Evolutionary conservation across 345 rosid species (phyloP), one percentile per base, ranked within the genome.

Genomic region (Aurinia saxatilis): DNA sequence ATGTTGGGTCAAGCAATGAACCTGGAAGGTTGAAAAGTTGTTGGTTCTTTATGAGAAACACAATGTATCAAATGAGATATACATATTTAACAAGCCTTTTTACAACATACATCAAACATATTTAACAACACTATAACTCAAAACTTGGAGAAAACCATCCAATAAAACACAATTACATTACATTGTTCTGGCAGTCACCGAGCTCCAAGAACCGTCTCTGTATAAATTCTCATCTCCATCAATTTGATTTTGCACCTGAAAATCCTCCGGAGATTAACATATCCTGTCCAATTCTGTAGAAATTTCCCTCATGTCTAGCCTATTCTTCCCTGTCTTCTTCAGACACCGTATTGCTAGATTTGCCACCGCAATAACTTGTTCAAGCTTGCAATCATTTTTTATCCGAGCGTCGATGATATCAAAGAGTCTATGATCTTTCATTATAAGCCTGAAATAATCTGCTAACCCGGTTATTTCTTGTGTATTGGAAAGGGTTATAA

Each of bases 291-390:
- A 23, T 8, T 34, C 14, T 38, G 36, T 23, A 1, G 60, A 39
- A 54, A 76, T 73, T 42, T 80, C 35, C 35, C 70, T 73, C 79
- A 78, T 75, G n/a, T 70, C 30, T 13, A 78, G 77, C 25, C 74
- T 67, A 13, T 42, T 16, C 14, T 66, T 66, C 11, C 78, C 69
- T 19, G 52, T 60, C 10, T 65, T 10, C 36, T 29, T 34, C 41
- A 81, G 41, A 19, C 80, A 78, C 10, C 68, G 44, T 41, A 14
- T 58, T 0, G 68, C 78, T 2, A 78, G 42, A 56, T 42, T 62
- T 1, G 77, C 73, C 6, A 79, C 73, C 11, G 29, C 66, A 15
- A 46, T 47, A 0, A 76, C 29, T 10, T 68, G 34, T 4, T 58
- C 40, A 10, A 10, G 17, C 7, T 57, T 42, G 10, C 19, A 42